Percentiles rank a stretch among this genome's conserved stretches.
Conservation (phyloP, 2,329 filamentous ascomycete genomes). For the Neospermospora avenae region DNA sequence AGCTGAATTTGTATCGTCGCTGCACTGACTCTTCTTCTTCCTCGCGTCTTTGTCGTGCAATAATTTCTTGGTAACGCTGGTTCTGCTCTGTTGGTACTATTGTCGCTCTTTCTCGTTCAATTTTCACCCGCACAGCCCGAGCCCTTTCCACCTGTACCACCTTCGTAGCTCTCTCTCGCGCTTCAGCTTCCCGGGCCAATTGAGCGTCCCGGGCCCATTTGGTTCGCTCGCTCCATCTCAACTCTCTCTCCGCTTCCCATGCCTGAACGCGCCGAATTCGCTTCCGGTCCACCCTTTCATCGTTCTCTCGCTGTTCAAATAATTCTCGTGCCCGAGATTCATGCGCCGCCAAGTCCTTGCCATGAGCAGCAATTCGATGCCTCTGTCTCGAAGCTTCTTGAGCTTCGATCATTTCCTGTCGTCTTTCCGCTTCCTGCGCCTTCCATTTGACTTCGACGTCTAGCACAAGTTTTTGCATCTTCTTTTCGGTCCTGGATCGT, state of each 20-base stretch:
- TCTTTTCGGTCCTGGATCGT: neutral
- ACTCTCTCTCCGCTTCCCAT: neutral
- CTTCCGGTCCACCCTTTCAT: no score
- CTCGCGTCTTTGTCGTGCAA: neutral
- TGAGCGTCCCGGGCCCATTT: neutral
- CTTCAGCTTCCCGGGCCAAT: no score
- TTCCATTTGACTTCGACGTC: neutral
- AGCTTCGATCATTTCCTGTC: neutral
- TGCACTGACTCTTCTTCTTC: neutral
- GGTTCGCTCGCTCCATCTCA: neutral
- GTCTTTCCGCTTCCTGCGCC: neutral
- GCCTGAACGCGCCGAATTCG: neutral
- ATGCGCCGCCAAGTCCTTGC: no score
- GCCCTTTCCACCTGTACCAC: neutral
- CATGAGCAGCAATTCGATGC: neutral
- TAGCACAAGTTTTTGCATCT: neutral
- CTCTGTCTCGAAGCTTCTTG: neutral
- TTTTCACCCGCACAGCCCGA: neutral
- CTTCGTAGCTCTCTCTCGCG: no score
- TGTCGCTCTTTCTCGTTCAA: neutral
- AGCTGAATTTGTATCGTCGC: no score
- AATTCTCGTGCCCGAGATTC: no score
- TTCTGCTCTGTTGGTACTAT: neutral
- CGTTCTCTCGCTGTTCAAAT: no score
- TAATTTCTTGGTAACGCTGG: neutral